phyloP scores from a whole-genome alignment of 2,329 filamentous ascomycete species.

The Atkinsonella hypoxylon region DNA sequence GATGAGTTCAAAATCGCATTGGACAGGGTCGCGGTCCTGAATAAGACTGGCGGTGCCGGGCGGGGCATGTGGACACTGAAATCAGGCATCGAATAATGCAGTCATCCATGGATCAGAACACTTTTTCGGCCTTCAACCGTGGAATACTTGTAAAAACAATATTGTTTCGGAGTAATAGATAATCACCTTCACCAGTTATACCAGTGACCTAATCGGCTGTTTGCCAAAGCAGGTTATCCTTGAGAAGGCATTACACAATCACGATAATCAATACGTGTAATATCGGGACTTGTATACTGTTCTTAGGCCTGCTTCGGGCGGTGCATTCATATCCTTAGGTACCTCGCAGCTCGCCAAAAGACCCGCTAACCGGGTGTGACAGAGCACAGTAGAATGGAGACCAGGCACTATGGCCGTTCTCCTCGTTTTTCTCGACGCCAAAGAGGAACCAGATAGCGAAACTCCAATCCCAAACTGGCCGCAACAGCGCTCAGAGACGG shows the following conservation, averaged over 20 bases:
- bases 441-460: conserved; percentile 39
- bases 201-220: too few species aligned
- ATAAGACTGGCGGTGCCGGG: conserved; percentile 42
- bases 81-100: conserved; percentile 15
- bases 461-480: conserved; percentile 20
- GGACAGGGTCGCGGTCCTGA: conserved; percentile 60
- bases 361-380: conserved; percentile 19
- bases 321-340: conserved; percentile 30
- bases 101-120: background rate
- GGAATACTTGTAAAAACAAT: background rate
- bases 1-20: conserved; percentile 75
- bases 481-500: conserved; percentile 64
- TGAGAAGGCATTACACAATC: background rate
- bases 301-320: conserved; percentile 31
- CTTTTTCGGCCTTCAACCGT: background rate
- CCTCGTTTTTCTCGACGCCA: conserved; percentile 61
- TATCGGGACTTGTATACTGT: conserved; percentile 21
- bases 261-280: conserved; percentile 3
- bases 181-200: too few species aligned
- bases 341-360: conserved; percentile 20
- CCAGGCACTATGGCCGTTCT: conserved; percentile 57
- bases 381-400: conserved; percentile 45
- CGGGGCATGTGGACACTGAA: conserved; percentile 43
- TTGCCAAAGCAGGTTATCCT: too few species aligned
- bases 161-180: too few species aligned